Evolutionary conservation across 495 filamentous ascomycete species (phyloP).

Genomic region (Endocarpon pusillum): DNA sequence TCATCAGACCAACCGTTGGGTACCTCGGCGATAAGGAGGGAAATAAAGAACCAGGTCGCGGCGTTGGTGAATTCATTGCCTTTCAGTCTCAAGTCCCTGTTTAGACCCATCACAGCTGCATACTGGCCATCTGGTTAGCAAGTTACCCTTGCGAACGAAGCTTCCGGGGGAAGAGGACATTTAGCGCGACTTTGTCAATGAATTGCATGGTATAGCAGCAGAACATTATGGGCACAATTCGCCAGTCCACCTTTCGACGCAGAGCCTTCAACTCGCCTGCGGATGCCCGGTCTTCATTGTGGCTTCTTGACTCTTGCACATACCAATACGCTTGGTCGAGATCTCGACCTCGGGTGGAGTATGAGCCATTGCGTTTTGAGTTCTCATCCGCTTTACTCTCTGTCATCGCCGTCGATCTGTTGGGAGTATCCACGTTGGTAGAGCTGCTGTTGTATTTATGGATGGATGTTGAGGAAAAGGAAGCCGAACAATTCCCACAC

Average conservation of each 20-base stretch:
- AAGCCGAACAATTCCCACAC: no score
- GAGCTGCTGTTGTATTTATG: no score
- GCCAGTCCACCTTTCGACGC: constrained; percentile 33
- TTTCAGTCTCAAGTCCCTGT: constrained; percentile 27
- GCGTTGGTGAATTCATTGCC: constrained; percentile 38
- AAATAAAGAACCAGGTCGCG: constrained; percentile 28
- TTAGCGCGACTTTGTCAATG: constrained; percentile 47
- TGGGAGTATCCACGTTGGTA: no score
- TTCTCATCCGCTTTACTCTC: no score
- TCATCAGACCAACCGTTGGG: constrained; percentile 2
- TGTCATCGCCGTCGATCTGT: no score
- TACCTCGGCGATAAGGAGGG: constrained; percentile 5
- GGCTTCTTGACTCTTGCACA: no score
- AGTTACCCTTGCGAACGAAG: background rate
- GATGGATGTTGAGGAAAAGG: no score
- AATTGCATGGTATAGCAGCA: constrained; percentile 46
- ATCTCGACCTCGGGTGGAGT: no score
- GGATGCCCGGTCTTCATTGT: no score
- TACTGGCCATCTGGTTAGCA: constrained; percentile 20
- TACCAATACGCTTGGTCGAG: no score
- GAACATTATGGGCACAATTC: constrained; percentile 43
- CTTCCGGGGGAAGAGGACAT: constrained; percentile 28
- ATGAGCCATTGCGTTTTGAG: no score
- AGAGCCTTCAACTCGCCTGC: constrained; percentile 12
- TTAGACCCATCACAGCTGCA: constrained; percentile 40